Base-by-base conservation (phyloP, 139 green algal genomes). In the Auxenochlorella pyrenoidosa region DNA sequence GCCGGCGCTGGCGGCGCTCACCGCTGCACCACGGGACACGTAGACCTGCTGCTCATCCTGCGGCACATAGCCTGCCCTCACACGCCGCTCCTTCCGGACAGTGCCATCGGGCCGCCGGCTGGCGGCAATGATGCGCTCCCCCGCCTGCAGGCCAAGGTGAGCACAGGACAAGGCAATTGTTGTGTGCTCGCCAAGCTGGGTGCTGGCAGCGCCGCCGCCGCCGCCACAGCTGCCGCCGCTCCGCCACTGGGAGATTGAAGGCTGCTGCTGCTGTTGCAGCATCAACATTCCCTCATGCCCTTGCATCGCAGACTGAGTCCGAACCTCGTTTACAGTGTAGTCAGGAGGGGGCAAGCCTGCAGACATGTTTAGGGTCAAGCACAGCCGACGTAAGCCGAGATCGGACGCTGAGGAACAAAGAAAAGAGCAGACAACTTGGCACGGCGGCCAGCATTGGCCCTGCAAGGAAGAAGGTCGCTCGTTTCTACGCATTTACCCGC, bases 11-110 rank as follows among this genome's bases (percentile, higher is more conserved):
- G 44, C 43, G 22, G 38, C 82, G 38, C 82, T 86, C 44, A 86
- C 86, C 78, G 32, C 32, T 0, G 75, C 28, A 28, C 86, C 78
- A 18, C 76, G 51, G 8, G 70, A 77, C 18, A 70, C 38, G 85
- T 96, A 97, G 0, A 94, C 86, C 15, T 91, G 92, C 87, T 96
- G 93, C 89, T 98, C 96, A 3, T 98, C 96, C 89, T 97, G 96
- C 19, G 96, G 96, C 5, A 92, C 84, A 78, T 98, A 98, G 30
- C 96, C 96, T 15, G 95, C 89, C 43, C 93, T 90, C 32, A 98
- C 93, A 5, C 90, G 88, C 19, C 92, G 79, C 80, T 98, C 96
- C 79, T 98, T 98, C 8, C 95, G 88, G 5, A 93, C 71, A 1
- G 95, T 96, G 12, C 95, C 95, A 84, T 98, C 95, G 10, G 95